phyloP scores from a whole-genome alignment of 2,329 filamentous ascomycete species.

The Cladorrhinum sp. region DNA sequence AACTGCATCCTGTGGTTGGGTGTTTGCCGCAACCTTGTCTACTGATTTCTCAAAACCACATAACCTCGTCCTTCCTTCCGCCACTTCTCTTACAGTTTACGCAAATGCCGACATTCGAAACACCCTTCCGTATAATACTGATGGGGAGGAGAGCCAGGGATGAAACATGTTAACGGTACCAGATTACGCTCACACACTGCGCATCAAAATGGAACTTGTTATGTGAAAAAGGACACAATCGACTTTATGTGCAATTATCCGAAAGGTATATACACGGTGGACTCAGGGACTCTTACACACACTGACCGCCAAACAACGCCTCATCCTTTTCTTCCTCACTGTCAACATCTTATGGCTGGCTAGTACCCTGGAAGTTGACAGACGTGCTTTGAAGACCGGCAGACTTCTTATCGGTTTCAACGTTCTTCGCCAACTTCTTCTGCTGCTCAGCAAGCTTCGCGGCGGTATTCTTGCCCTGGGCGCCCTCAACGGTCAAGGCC shows the following conservation, averaged over 20 bases:
- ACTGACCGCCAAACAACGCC: not conserved
- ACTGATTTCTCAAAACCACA: no score
- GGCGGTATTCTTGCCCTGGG: conserved; percentile 44
- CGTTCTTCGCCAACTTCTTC: conserved; percentile 53
- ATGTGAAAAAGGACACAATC: not conserved
- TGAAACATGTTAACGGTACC: no score
- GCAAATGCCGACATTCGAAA: no score
- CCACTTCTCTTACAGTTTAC: no score
- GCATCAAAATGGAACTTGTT: no score
- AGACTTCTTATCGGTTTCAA: conserved; percentile 37
- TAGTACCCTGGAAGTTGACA: conserved; percentile 35
- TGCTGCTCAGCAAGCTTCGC: conserved; percentile 45
- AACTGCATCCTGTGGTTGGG: no score
- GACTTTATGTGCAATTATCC: not conserved
- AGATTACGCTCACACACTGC: no score
- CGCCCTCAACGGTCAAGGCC: conserved; percentile 49
- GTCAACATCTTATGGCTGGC: conserved; percentile 11
- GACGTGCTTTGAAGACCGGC: conserved; percentile 37
- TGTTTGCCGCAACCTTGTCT: no score
- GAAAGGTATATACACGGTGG: not conserved
- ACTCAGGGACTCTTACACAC: not conserved
- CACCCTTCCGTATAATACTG: no score
- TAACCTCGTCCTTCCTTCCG: no score
- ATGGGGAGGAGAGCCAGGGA: no score
- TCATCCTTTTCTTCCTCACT: not conserved